Evolutionary conservation across 2,329 filamentous ascomycete genomes (phyloP).

Genomic region (Raffaelea ambrosiae): DNA sequence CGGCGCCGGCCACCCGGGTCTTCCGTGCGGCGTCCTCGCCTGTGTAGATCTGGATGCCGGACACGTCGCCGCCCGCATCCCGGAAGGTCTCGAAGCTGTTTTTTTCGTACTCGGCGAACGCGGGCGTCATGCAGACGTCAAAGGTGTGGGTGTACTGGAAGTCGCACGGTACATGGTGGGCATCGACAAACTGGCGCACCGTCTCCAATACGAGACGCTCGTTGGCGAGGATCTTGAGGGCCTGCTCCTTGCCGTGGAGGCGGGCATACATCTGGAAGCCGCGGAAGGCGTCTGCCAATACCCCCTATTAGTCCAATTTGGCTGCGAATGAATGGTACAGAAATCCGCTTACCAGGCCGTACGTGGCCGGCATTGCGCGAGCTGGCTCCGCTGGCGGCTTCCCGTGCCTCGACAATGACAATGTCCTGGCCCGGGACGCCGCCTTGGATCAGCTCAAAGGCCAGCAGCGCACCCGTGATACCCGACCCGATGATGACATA

Average conservation of each 20-base stretch:
- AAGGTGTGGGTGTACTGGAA: constrained; percentile 37
- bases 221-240: constrained; percentile 35
- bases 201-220: constrained; percentile 28
- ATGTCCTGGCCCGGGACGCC: constrained; percentile 24
- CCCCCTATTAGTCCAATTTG: too few relatives aligned
- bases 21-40: constrained; percentile 27
- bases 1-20: constrained; percentile 26
- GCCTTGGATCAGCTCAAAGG: constrained; percentile 28
- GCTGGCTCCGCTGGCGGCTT: constrained; percentile 33
- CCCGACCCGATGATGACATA: constrained; percentile 34
- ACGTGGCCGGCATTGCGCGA: constrained; percentile 36
- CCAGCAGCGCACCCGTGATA: constrained; percentile 30
- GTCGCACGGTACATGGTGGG: constrained; percentile 33
- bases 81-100: constrained; percentile 28
- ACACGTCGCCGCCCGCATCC: constrained; percentile 32
- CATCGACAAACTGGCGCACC: constrained; percentile 30
- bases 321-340: too few relatives aligned
- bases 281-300: constrained; percentile 40
- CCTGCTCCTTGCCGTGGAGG: constrained; percentile 32
- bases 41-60: constrained; percentile 29
- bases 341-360: too few relatives aligned
- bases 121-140: constrained; percentile 37
- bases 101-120: constrained; percentile 35
- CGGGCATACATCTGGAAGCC: constrained; percentile 34
- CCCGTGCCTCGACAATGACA: constrained; percentile 32